Evolutionary conservation across 352 stramenopile genomes (phyloP).

Genomic region (Phytophthora pinifolia): DNA sequence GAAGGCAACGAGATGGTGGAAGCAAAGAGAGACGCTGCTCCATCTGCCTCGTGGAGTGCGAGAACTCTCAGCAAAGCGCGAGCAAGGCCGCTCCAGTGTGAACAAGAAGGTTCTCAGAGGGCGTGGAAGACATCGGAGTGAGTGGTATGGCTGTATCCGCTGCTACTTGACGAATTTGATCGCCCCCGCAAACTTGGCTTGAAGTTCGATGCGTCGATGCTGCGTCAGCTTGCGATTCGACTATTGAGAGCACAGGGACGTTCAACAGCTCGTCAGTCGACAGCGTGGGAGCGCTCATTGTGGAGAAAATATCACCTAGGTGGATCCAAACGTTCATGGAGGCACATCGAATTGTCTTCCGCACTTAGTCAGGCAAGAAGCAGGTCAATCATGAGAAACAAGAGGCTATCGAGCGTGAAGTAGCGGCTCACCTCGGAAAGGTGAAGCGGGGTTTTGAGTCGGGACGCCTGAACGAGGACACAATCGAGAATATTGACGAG

Average conservation of each 20-base stretch:
- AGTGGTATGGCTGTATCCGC: constrained; percentile 9
- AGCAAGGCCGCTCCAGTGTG: not conserved
- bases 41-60: not conserved
- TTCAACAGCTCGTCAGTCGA: constrained; percentile 1
- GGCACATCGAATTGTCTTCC: constrained; percentile 10
- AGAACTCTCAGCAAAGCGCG: not conserved
- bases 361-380: constrained; percentile 6
- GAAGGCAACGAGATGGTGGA: constrained; percentile 16
- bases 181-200: constrained; percentile 6
- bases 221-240: constrained; percentile 11
- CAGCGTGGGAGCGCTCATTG: constrained; percentile 1
- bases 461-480: constrained; percentile 20
- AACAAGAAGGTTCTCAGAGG: constrained; percentile 5
- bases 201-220: constrained; percentile 4
- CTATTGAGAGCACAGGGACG: constrained; percentile 1
- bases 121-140: not conserved
- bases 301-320: constrained; percentile 1
- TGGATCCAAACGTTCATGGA: constrained; percentile 21
- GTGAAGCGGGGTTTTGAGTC: constrained; percentile 20
- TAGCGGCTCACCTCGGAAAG: constrained; percentile 24
- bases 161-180: constrained; percentile 9
- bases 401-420: constrained; percentile 11
- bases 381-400: constrained; percentile 10
- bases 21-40: not conserved
- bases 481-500: constrained; percentile 33